A percentile compares a stretch with the other conserved stretches of the same genome.
phyloP scores from a whole-genome alignment of 306 rosid genomes.

The Fagus sylvatica region DNA sequence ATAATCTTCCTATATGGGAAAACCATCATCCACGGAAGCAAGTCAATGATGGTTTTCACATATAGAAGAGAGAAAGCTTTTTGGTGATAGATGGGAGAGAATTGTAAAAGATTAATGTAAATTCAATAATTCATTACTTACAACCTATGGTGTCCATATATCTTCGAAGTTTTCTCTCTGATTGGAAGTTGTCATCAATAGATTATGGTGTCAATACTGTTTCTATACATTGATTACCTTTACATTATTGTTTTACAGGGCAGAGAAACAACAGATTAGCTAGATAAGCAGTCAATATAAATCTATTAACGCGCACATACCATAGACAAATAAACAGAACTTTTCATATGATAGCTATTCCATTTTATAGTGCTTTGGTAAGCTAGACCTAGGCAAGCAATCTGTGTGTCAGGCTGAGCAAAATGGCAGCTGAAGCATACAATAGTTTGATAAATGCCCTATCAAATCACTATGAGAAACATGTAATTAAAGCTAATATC shows the following conservation, averaged over 20 bases:
- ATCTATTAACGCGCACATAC: not conserved
- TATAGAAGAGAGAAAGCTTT: not conserved
- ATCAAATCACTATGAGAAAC: not conserved
- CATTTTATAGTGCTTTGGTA: not conserved
- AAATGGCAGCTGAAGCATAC: not conserved
- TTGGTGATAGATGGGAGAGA: not conserved
- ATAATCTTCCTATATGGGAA: not conserved
- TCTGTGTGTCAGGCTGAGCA: not conserved
- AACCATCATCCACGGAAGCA: not conserved
- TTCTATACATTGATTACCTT: not conserved
- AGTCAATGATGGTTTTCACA: not conserved
- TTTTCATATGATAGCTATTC: not conserved
- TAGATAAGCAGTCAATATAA: not conserved
- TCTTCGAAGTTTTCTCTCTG: not conserved
- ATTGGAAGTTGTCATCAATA: not conserved
- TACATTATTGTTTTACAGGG: not conserved
- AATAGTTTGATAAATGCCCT: not conserved
- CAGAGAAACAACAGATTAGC: not conserved
- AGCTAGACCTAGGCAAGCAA: not conserved
- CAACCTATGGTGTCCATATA: not conserved
- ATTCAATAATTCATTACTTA: not conserved
- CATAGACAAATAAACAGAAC: not conserved
- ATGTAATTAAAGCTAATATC: conserved; percentile 1
- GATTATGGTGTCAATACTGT: not conserved
- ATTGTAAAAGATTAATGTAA: not conserved